A percentile compares a stretch with the other conserved stretches of the same genome.
These are phyloP conservation scores for Xylariaceae sp. DNA, from an alignment of 2,329 filamentous ascomycete species.

Conservation along the genomic window DNA sequence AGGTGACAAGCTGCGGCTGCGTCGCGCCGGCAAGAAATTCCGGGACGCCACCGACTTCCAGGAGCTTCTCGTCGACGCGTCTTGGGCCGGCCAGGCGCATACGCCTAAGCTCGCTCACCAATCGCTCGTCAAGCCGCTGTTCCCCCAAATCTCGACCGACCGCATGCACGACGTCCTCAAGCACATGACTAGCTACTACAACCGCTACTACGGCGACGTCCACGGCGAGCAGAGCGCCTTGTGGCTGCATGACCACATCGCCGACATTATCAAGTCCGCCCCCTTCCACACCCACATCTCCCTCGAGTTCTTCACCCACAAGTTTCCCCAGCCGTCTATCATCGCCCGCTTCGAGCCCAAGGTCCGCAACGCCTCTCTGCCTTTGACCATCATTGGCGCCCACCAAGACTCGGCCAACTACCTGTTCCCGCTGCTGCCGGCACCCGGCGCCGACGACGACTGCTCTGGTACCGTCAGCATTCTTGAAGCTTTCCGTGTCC, in stretches of 20 bases:
- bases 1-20: constrained; percentile 18
- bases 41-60: constrained; percentile 72
- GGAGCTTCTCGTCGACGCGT: constrained; percentile 44
- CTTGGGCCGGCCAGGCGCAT: constrained; percentile 24
- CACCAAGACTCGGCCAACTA: constrained; percentile 82
- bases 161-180: constrained; percentile 11
- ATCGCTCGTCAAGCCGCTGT: constrained; percentile 23
- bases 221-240: constrained; percentile 39
- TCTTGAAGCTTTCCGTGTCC: constrained; percentile 71
- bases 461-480: constrained; percentile 77
- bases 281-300: constrained; percentile 55
- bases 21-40: constrained; percentile 68
- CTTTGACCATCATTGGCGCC: constrained; percentile 61
- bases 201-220: constrained; percentile 18
- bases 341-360: constrained; percentile 79
- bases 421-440: constrained; percentile 66
- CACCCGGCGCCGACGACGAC: constrained; percentile 75
- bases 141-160: constrained; percentile 15
- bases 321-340: constrained; percentile 73
- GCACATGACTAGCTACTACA: constrained; percentile 15
- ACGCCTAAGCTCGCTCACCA: constrained; percentile 16
- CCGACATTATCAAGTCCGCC: constrained; percentile 58
- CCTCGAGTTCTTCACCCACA: constrained; percentile 64
- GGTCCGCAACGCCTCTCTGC: constrained; percentile 37
- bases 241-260: constrained; percentile 69